Percentiles rank a stretch among this genome's conserved stretches.
These are phyloP conservation scores for Rhynchosporium graminicola DNA, from an alignment of 2,329 filamentous ascomycete genomes.

Conservation along the genomic window DNA sequence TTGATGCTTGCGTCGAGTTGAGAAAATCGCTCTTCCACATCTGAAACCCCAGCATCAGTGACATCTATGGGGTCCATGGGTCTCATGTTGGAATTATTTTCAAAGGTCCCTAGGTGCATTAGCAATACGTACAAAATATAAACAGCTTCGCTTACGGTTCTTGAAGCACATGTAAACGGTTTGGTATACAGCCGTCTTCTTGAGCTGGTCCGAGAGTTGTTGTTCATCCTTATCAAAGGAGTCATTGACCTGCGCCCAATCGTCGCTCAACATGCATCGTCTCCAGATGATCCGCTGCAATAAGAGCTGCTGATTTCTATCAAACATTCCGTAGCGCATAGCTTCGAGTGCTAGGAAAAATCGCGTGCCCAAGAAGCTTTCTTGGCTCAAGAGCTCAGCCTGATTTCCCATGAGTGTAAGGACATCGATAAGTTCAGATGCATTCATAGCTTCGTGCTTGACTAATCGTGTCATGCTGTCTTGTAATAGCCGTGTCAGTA, in stretches of 20 bases:
- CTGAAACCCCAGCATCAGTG: conserved; percentile 61
- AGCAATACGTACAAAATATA: conserved; percentile 14
- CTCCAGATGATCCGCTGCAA: conserved; percentile 77
- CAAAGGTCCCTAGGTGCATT: conserved; percentile 42
- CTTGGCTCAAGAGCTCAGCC: conserved; percentile 44
- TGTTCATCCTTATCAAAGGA: conserved; percentile 73
- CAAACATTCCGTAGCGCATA: conserved; percentile 49
- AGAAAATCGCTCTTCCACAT: conserved; percentile 61
- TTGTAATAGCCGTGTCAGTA: conserved; percentile 70
- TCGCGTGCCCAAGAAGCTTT: conserved; percentile 55
- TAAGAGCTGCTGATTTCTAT: conserved; percentile 58
- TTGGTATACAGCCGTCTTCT: conserved; percentile 66
- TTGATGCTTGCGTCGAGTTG: conserved; percentile 63
- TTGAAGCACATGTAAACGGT: conserved; percentile 66
- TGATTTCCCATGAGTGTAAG: conserved; percentile 69
- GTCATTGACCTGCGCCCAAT: conserved; percentile 80
- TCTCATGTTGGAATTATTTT: conserved; percentile 44
- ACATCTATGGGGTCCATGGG: conserved; percentile 55
- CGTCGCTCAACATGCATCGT: conserved; percentile 77
- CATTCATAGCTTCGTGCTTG: conserved; percentile 69
- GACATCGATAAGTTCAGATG: conserved; percentile 67
- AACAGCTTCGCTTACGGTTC: conserved; percentile 55
- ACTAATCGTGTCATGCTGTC: conserved; percentile 70
- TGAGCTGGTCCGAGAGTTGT: conserved; percentile 63
- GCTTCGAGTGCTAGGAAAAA: conserved; percentile 62